Evolutionary conservation across 176 grass and related monocot species (phyloP).

Genomic region (Coix lacrymajobi): DNA sequence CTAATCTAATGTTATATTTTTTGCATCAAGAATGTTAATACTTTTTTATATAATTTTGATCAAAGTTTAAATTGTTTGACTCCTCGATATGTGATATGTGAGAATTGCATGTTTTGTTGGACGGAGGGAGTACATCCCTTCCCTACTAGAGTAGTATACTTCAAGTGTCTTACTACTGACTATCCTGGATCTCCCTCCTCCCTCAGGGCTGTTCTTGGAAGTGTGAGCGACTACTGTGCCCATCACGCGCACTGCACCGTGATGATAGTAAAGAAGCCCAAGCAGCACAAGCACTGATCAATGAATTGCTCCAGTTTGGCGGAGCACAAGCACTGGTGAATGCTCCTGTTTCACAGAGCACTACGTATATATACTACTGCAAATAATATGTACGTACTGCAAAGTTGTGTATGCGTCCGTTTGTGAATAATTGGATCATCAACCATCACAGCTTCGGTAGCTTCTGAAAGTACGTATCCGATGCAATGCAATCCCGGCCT

Average conservation of each 20-base stretch:
- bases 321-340: slow-evolving; percentile 31
- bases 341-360: background rate
- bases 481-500: too few species aligned
- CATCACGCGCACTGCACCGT: slow-evolving; percentile 91
- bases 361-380: too few species aligned
- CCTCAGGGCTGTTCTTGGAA: slow-evolving; percentile 71
- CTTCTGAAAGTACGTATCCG: background rate
- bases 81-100: too few species aligned
- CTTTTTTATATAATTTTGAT: too few species aligned
- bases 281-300: slow-evolving; percentile 47
- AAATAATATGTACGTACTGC: background rate
- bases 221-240: slow-evolving; percentile 83
- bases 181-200: too few species aligned
- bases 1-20: too few species aligned
- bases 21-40: too few species aligned
- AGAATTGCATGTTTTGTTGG: too few species aligned
- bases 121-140: too few species aligned
- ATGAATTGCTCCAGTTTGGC: background rate
- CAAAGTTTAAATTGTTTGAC: too few species aligned
- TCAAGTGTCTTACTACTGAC: too few species aligned
- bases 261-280: slow-evolving; percentile 94
- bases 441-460: background rate
- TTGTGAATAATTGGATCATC: slow-evolving; percentile 29
- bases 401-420: background rate
- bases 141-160: too few species aligned